Conservation (phyloP, 2,329 filamentous ascomycete species). For the Alternaria dauci region DNA sequence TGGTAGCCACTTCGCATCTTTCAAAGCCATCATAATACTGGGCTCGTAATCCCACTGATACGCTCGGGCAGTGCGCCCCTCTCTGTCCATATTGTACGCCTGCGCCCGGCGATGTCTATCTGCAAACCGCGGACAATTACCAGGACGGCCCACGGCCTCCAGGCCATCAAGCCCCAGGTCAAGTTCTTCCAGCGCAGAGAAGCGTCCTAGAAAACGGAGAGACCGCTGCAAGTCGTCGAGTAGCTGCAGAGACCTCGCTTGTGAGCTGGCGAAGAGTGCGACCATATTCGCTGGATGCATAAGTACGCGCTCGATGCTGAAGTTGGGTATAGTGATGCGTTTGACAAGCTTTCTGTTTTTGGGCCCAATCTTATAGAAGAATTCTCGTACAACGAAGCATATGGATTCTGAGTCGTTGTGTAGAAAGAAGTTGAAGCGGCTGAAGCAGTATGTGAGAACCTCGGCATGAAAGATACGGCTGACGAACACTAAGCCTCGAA, state of each 20-base stretch:
- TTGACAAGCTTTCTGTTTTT: not conserved
- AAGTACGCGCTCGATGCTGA: not conserved
- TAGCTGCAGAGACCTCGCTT: not conserved
- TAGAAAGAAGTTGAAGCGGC: not conserved
- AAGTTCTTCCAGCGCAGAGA: not conserved
- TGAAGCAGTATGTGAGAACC: slow-evolving; percentile 4
- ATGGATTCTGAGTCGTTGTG: slow-evolving; percentile 1
- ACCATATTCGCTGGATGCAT: not conserved
- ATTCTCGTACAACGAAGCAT: not conserved
- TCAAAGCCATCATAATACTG: not conserved
- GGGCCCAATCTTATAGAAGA: not conserved
- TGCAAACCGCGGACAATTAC: not conserved
- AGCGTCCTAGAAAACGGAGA: not conserved
- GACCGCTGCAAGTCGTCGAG: not conserved
- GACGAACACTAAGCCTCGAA: not conserved
- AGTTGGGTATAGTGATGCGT: not conserved
- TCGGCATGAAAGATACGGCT: not conserved
- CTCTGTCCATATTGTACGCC: not conserved
- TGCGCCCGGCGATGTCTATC: not conserved
- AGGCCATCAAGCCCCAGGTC: not conserved
- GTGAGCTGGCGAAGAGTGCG: not conserved
- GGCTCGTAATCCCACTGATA: not conserved
- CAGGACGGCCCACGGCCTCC: not conserved
- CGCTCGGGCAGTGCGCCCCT: not conserved
- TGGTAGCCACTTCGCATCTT: not conserved